Conservation (phyloP, 345 rosid species). For the Rhizophora mangle region DNA sequence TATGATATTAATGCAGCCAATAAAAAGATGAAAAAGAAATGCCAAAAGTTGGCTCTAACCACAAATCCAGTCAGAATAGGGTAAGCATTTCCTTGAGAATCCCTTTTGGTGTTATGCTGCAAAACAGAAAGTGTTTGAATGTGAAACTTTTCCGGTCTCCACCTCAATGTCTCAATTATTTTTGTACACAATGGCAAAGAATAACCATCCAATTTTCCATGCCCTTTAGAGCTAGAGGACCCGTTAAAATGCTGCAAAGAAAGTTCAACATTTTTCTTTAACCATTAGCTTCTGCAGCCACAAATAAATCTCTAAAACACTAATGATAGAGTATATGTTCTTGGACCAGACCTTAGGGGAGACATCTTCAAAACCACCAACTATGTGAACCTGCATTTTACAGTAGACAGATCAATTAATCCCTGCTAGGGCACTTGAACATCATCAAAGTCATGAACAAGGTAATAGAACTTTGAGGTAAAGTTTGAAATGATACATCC, state of each 20-base stretch:
- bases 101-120: conserved; percentile 65
- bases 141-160: conserved; percentile 68
- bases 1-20: neutral
- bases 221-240: conserved; percentile 21
- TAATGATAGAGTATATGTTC: conserved; percentile 20
- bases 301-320: conserved; percentile 19
- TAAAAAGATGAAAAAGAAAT: neutral
- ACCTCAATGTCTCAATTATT: conserved; percentile 55
- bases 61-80: conserved; percentile 70
- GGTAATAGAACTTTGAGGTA: neutral
- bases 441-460: neutral
- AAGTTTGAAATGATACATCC: conserved; percentile 48
- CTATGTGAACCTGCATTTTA: conserved; percentile 68
- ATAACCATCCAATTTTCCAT: conserved; percentile 41
- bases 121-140: conserved; percentile 62
- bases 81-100: conserved; percentile 52
- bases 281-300: conserved; percentile 19
- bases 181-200: conserved; percentile 70
- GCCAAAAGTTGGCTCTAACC: conserved; percentile 41
- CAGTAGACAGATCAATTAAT: neutral
- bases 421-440: neutral
- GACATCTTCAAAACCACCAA: conserved; percentile 83
- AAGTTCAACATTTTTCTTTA: conserved; percentile 29
- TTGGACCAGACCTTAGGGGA: conserved; percentile 45
- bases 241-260: conserved; percentile 51